Conservation (phyloP, 1,284 basidiomycete species). For the Ceratobasidium sp. region DNA sequence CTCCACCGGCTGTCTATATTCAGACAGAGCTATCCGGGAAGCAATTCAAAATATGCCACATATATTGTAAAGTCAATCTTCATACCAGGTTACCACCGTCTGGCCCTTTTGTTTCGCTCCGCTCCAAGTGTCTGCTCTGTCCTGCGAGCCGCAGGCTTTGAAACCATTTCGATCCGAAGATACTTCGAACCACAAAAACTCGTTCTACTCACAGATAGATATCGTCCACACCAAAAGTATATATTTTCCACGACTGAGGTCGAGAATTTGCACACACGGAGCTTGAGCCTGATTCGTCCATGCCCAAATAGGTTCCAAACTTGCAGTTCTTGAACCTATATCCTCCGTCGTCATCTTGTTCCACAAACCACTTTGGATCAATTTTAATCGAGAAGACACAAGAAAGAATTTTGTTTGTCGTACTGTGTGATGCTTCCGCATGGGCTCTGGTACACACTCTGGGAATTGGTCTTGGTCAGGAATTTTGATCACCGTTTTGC, state of each 20-base stretch:
- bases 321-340: constrained; percentile 7
- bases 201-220: neutral
- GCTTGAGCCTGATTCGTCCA: neutral
- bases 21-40: no score
- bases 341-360: neutral
- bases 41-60: neutral
- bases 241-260: neutral
- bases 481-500: neutral
- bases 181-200: neutral
- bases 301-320: neutral
- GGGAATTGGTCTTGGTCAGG: neutral
- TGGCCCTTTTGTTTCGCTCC: neutral
- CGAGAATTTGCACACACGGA: neutral
- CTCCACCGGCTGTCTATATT: no score
- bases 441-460: neutral
- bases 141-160: neutral
- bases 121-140: neutral
- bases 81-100: no score
- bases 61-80: neutral
- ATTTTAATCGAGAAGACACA: neutral
- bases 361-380: neutral
- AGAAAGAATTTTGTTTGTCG: neutral
- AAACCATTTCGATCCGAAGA: neutral
- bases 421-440: neutral
- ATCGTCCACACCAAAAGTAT: neutral